Evolutionary conservation across 1,284 basidiomycete genomes (phyloP).

Genomic region (Ceratobasidium sp.): DNA sequence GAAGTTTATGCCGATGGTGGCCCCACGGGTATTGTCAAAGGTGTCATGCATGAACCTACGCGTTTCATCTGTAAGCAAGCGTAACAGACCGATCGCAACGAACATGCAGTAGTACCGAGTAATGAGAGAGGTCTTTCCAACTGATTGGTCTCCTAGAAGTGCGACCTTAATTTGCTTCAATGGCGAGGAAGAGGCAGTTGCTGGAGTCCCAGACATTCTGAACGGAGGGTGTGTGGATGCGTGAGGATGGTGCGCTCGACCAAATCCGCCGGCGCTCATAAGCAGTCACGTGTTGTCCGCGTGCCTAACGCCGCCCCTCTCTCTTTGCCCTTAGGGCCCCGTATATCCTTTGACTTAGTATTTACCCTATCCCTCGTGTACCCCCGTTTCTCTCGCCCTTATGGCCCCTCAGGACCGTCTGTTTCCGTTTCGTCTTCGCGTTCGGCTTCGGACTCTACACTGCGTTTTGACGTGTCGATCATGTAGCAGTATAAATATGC

Average conservation of each 20-base stretch:
- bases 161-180: constrained; percentile 97
- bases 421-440: too few species aligned
- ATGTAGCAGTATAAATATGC: too few species aligned
- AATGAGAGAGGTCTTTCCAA: constrained; percentile 97
- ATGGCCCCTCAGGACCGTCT: too few species aligned
- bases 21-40: constrained; percentile 99
- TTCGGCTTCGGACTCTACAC: too few species aligned
- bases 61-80: background rate
- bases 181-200: constrained; percentile 80
- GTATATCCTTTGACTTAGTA: too few species aligned
- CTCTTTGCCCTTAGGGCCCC: too few species aligned
- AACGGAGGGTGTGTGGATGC: background rate
- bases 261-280: too few species aligned
- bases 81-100: constrained; percentile 41
- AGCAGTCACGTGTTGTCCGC: too few species aligned
- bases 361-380: too few species aligned
- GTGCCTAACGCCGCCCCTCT: too few species aligned
- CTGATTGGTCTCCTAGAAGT: constrained; percentile 90
- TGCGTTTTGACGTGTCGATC: too few species aligned
- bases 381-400: too few species aligned
- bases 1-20: constrained; percentile 99
- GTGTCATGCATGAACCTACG: constrained; percentile 98
- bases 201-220: constrained; percentile 62
- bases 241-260: background rate
- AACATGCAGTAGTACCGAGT: constrained; percentile 77